These are phyloP conservation scores for Sinapis alba DNA, from an alignment of 441 rosid species.

Conservation along the genomic window DNA sequence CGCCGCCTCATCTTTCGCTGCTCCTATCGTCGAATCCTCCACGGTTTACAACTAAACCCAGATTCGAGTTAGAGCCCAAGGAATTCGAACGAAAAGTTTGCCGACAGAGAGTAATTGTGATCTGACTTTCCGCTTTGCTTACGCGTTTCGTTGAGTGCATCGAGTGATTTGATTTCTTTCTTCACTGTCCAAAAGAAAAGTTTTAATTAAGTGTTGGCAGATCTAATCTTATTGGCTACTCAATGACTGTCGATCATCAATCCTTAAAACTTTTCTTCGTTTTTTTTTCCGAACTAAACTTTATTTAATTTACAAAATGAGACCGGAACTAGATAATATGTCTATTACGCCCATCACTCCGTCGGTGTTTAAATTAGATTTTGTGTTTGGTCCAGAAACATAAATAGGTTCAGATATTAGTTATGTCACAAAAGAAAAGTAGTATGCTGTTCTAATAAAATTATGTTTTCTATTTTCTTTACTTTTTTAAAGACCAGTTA, in stretches of 20 bases:
- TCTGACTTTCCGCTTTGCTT: conserved; percentile 15
- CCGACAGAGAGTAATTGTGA: conserved; percentile 29
- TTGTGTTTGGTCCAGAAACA: not conserved
- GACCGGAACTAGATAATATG: not conserved
- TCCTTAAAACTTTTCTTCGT: not conserved
- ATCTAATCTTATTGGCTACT: conserved; percentile 15
- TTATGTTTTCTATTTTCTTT: not conserved
- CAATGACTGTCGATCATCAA: not conserved
- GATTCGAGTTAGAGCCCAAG: conserved; percentile 23
- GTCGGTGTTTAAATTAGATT: not conserved
- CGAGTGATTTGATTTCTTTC: not conserved
- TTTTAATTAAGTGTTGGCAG: not conserved
- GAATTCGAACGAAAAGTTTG: no score
- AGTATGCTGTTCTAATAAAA: not conserved
- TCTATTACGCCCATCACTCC: not conserved
- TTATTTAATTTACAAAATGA: not conserved
- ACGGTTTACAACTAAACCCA: conserved; percentile 24
- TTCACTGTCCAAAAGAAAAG: conserved; percentile 17
- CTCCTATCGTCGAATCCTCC: conserved; percentile 42
- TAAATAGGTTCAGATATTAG: not conserved
- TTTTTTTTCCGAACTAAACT: not conserved
- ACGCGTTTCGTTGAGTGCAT: conserved; percentile 8
- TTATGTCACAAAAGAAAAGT: not conserved
- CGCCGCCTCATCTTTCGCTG: conserved; percentile 76
- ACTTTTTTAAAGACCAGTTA: no score